Evolutionary conservation across 2,329 filamentous ascomycete species (phyloP).

Genomic region (Apiospora rasikravindrae): DNA sequence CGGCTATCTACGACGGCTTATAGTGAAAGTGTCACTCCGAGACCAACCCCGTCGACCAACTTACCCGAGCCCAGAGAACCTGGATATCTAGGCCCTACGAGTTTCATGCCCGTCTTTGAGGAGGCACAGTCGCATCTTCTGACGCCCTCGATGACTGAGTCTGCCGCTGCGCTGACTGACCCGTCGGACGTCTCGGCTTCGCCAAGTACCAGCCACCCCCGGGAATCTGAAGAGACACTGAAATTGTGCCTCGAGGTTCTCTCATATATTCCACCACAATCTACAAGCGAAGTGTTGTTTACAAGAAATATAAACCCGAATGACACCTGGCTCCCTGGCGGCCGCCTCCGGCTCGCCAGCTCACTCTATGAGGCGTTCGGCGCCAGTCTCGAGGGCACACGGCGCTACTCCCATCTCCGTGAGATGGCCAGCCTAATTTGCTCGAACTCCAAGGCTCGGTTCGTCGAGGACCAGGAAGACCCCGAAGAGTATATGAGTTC

Average conservation of each 20-base stretch:
- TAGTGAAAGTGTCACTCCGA: background rate
- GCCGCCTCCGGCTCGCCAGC: background rate
- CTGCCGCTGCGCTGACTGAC: background rate
- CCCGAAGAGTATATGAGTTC: slow-evolving; percentile 35
- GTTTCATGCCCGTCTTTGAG: slow-evolving; percentile 41
- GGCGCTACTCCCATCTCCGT: slow-evolving; percentile 15
- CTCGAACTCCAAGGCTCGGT: slow-evolving; percentile 35
- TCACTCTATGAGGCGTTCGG: slow-evolving; percentile 9
- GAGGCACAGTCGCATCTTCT: slow-evolving; percentile 37
- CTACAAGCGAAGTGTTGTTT: background rate
- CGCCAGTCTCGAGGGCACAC: background rate
- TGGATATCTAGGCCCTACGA: slow-evolving; percentile 29
- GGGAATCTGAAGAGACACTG: slow-evolving; percentile 1
- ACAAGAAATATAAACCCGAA: background rate
- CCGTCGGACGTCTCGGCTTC: background rate
- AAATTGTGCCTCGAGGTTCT: background rate
- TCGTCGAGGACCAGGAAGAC: slow-evolving; percentile 33
- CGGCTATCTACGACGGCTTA: background rate
- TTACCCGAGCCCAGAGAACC: background rate
- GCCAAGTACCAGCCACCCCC: background rate
- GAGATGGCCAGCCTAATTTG: slow-evolving; percentile 26
- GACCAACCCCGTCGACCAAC: background rate
- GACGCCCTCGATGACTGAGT: background rate
- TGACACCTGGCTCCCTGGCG: background rate
- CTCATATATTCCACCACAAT: background rate